These are phyloP conservation scores for Saturnispora galanensis DNA, from an alignment of 805 yeast species.

Conservation along the genomic window DNA sequence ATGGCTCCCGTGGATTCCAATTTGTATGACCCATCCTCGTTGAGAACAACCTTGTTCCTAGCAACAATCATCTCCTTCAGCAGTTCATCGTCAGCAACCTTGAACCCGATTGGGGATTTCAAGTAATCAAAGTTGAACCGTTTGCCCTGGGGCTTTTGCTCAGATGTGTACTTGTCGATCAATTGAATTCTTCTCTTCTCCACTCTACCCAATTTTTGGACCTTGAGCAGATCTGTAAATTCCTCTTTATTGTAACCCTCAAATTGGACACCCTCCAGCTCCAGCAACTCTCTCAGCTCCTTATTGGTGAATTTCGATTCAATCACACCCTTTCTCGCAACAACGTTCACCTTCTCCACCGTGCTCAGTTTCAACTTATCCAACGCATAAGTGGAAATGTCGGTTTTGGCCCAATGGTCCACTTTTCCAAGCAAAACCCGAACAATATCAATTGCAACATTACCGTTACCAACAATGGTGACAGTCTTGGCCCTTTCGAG, in stretches of 20 bases:
- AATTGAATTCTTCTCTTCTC: slow-evolving; percentile 59
- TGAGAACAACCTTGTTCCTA: slow-evolving; percentile 31
- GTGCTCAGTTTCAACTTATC: slow-evolving; percentile 38
- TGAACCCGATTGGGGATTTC: slow-evolving; percentile 49
- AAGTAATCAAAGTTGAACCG: slow-evolving; percentile 66
- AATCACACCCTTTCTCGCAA: slow-evolving; percentile 78
- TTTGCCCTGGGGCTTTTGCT: slow-evolving; percentile 15
- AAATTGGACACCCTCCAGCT: slow-evolving; percentile 43
- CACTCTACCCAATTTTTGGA: slow-evolving; percentile 36
- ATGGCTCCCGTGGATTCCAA: slow-evolving; percentile 18
- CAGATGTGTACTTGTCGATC: slow-evolving; percentile 38
- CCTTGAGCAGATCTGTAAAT: slow-evolving; percentile 23
- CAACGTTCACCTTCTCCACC: slow-evolving; percentile 58
- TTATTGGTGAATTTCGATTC: slow-evolving; percentile 89
- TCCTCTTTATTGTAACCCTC: slow-evolving; percentile 35
- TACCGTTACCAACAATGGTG: slow-evolving; percentile 90
- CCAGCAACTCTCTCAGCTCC: slow-evolving; percentile 79
- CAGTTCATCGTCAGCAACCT: slow-evolving; percentile 28
- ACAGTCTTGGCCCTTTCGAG: slow-evolving; percentile 54
- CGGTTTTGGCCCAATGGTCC: slow-evolving; percentile 52
- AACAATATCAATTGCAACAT: slow-evolving; percentile 89
- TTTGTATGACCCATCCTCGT: slow-evolving; percentile 25
- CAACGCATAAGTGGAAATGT: slow-evolving; percentile 57
- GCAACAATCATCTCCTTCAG: slow-evolving; percentile 40
- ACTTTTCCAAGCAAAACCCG: slow-evolving; percentile 59